These are phyloP conservation scores for Torulaspora globosa DNA, from an alignment of 1,139 yeast species.

Conservation along the genomic window DNA sequence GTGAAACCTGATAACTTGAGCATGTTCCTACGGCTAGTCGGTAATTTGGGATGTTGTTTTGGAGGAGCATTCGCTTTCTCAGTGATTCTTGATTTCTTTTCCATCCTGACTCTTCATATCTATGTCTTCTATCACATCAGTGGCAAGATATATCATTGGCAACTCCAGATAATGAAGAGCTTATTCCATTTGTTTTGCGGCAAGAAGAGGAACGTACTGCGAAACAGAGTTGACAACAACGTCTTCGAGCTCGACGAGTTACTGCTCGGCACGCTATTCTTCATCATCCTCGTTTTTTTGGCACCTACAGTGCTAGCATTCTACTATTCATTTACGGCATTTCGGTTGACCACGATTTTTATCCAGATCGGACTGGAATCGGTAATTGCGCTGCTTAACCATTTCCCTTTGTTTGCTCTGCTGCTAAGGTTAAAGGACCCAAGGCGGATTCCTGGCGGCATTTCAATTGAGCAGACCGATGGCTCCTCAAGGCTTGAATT, in stretches of 20 bases:
- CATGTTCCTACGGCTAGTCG: conserved; percentile 39
- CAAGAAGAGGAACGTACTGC: conserved; percentile 74
- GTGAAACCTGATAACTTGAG: conserved; percentile 31
- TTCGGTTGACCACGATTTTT: conserved; percentile 51
- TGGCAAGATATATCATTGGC: conserved; percentile 75
- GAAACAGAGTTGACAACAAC: conserved; percentile 83
- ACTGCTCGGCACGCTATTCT: conserved; percentile 79
- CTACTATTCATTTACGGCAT: conserved; percentile 65
- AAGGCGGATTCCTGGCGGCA: conserved; percentile 86
- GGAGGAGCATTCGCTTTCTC: conserved; percentile 72
- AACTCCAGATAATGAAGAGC: conserved; percentile 62
- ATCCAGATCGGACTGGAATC: conserved; percentile 56
- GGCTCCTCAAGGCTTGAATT: conserved; percentile 30
- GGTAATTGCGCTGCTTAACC: conserved; percentile 62
- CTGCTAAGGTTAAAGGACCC: conserved; percentile 77
- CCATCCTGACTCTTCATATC: conserved; percentile 65
- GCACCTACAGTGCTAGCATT: conserved; percentile 87
- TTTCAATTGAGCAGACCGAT: conserved; percentile 42
- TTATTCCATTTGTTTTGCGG: conserved; percentile 86
- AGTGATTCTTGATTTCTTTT: conserved; percentile 58
- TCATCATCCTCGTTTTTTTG: conserved; percentile 71
- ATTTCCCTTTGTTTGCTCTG: conserved; percentile 80
- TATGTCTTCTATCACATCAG: conserved; percentile 74
- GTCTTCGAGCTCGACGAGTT: conserved; percentile 82
- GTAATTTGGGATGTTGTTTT: conserved; percentile 45